A percentile compares a stretch with the other conserved stretches of the same genome.
These are phyloP conservation scores for Candida tropicalis DNA, from an alignment of 1,139 yeast genomes.

Conservation along the genomic window DNA sequence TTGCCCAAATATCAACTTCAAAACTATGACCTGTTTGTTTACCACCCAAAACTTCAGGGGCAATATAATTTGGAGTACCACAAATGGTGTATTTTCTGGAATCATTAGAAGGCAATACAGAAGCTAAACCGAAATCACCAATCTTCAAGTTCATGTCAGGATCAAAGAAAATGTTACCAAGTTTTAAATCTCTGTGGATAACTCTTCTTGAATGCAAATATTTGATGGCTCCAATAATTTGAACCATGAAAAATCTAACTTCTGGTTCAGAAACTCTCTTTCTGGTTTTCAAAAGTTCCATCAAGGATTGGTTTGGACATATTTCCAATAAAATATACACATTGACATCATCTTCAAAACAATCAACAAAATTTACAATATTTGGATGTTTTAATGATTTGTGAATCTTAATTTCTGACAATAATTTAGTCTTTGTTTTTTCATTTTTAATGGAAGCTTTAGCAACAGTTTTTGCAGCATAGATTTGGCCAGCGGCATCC, in stretches of 20 bases:
- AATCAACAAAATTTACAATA: constrained; percentile 88
- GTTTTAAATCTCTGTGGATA: constrained; percentile 92
- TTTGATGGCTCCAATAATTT: constrained; percentile 90
- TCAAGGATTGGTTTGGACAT: constrained; percentile 89
- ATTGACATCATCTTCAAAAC: constrained; percentile 93
- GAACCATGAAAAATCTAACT: constrained; percentile 87
- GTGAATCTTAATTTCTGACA: constrained; percentile 95
- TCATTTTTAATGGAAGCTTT: constrained; percentile 90
- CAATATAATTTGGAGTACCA: constrained; percentile 97
- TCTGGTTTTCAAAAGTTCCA: constrained; percentile 88
- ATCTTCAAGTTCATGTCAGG: constrained; percentile 90
- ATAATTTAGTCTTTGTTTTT: constrained; percentile 84
- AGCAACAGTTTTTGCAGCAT: constrained; percentile 98
- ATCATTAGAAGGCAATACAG: constrained; percentile 66
- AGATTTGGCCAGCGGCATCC: constrained; percentile 82
- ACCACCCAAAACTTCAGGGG: constrained; percentile 94
- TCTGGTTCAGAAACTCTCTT: constrained; percentile 87
- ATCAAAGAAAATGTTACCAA: constrained; percentile 93
- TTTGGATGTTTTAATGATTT: constrained; percentile 87
- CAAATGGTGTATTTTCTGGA: constrained; percentile 91
- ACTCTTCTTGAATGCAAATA: constrained; percentile 91
- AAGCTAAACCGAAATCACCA: constrained; percentile 97
- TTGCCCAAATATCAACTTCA: constrained; percentile 96
- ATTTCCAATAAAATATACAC: constrained; percentile 92
- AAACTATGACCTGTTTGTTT: constrained; percentile 87